Conservation (phyloP, 228 moss, liverwort and hornwort genomes). For the Sphagnum magellanicum region DNA sequence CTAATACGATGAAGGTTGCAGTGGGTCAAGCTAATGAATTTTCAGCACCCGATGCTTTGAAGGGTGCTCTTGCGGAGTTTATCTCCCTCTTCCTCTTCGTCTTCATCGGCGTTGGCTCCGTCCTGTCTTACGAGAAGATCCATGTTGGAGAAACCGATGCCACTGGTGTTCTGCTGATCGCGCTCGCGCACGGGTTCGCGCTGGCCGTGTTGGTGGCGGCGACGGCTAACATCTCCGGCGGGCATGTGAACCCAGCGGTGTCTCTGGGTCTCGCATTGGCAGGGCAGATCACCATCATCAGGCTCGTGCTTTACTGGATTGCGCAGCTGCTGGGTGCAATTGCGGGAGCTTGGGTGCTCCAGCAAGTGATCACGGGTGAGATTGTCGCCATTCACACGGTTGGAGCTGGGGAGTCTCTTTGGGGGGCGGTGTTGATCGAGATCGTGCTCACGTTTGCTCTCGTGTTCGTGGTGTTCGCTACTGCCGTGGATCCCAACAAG, state of each 20-base stretch:
- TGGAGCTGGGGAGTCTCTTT: constrained; percentile 18
- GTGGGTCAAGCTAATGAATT: constrained; percentile 43
- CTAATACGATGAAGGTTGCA: constrained; percentile 40
- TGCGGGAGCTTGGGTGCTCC: constrained; percentile 47
- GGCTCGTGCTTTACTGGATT: constrained; percentile 69
- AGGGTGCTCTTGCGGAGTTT: constrained; percentile 86
- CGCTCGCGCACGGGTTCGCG: constrained; percentile 67
- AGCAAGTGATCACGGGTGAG: constrained; percentile 43
- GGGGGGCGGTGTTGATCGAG: constrained; percentile 45
- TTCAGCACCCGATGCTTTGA: constrained; percentile 59
- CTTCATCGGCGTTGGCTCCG: constrained; percentile 63
- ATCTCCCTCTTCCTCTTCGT: constrained; percentile 72
- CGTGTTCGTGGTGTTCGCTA: constrained; percentile 73
- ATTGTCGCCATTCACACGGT: constrained; percentile 24
- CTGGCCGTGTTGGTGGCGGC: constrained; percentile 50
- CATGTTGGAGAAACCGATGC: constrained; percentile 22
- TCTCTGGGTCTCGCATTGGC: constrained; percentile 68
- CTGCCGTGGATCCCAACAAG: constrained; percentile 78
- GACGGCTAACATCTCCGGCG: constrained; percentile 82
- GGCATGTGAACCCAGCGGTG: constrained; percentile 91
- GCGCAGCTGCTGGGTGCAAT: constrained; percentile 71
- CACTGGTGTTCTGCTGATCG: constrained; percentile 50
- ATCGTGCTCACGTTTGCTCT: constrained; percentile 64
- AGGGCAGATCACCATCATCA: constrained; percentile 72
- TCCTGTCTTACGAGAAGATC: constrained; percentile 59